phyloP scores from a whole-genome alignment of 495 filamentous ascomycete species.

The Lentithecium fluviatile region DNA sequence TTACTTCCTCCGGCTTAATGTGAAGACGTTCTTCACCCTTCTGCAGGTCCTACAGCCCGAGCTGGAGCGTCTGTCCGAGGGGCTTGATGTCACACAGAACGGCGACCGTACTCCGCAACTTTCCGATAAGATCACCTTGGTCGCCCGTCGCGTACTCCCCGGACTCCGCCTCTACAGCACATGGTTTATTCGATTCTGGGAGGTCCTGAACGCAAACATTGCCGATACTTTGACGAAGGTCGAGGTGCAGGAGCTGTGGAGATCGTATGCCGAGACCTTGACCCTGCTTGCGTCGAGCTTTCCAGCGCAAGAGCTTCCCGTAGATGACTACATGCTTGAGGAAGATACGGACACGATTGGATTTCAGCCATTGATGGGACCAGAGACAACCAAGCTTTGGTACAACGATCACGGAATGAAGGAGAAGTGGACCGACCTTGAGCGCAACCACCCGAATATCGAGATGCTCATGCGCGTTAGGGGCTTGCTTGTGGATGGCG shows the following conservation, averaged over 20 bases:
- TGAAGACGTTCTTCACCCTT: slow-evolving; percentile 75
- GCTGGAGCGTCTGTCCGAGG: slow-evolving; percentile 55
- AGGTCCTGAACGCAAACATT: slow-evolving; percentile 53
- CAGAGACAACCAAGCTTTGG: slow-evolving; percentile 53
- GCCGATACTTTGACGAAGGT: slow-evolving; percentile 57
- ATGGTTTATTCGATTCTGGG: slow-evolving; percentile 61
- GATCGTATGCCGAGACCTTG: slow-evolving; percentile 64
- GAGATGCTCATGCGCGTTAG: slow-evolving; percentile 71
- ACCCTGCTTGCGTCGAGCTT: slow-evolving; percentile 64
- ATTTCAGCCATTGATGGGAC: slow-evolving; percentile 64
- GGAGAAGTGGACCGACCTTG: slow-evolving; percentile 56
- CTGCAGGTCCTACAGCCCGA: slow-evolving; percentile 70
- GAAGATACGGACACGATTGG: slow-evolving; percentile 75
- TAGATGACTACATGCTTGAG: slow-evolving; percentile 64
- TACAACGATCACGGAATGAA: slow-evolving; percentile 51
- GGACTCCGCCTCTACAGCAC: slow-evolving; percentile 70
- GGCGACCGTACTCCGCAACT: slow-evolving; percentile 37
- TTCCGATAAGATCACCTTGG: slow-evolving; percentile 59
- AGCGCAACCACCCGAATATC: slow-evolving; percentile 61
- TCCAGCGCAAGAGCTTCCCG: slow-evolving; percentile 55
- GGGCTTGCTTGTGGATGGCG: slow-evolving; percentile 65
- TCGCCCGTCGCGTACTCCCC: slow-evolving; percentile 65
- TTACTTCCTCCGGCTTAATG: slow-evolving; percentile 76
- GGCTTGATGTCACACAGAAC: slow-evolving; percentile 47
- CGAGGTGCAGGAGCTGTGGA: slow-evolving; percentile 68